Percentiles rank a stretch among this genome's conserved stretches.
phyloP scores from a whole-genome alignment of 1,139 yeast species.

The Taiozyma onychis region DNA sequence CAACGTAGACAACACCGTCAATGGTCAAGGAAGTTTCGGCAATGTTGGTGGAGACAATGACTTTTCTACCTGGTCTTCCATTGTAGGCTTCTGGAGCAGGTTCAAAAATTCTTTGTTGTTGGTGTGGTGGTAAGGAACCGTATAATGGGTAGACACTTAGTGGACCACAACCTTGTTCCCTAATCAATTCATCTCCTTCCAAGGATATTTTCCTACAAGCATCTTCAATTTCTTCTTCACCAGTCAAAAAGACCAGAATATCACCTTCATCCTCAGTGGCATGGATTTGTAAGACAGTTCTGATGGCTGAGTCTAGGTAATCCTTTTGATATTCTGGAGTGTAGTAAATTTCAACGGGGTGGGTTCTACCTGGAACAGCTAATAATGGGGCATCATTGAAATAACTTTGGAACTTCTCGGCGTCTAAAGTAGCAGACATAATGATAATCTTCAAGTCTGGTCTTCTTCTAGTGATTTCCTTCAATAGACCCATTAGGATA shows the following conservation, averaged over 20 bases:
- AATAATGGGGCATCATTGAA: slow-evolving; percentile 88
- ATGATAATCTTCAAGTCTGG: slow-evolving; percentile 86
- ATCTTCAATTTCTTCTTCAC: slow-evolving; percentile 98
- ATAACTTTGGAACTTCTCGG: slow-evolving; percentile 88
- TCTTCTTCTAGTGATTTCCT: slow-evolving; percentile 73
- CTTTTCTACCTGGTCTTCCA: slow-evolving; percentile 90
- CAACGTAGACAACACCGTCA: slow-evolving; percentile 95
- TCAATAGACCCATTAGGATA: slow-evolving; percentile 90
- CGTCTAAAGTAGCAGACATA: slow-evolving; percentile 98
- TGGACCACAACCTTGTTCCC: slow-evolving; percentile 91
- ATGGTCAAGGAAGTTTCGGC: slow-evolving; percentile 98
- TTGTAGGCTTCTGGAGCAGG: slow-evolving; percentile 64
- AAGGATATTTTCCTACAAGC: slow-evolving; percentile 84
- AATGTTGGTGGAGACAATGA: slow-evolving; percentile 90
- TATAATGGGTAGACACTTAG: slow-evolving; percentile 84
- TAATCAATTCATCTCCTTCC: slow-evolving; percentile 80
- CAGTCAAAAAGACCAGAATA: slow-evolving; percentile 81
- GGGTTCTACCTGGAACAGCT: slow-evolving; percentile 98
- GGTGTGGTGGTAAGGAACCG: slow-evolving; percentile 94
- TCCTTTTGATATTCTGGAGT: slow-evolving; percentile 96
- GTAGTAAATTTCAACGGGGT: slow-evolving; percentile 93
- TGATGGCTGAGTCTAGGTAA: slow-evolving; percentile 87
- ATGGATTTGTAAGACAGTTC: slow-evolving; percentile 93
- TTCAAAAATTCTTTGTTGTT: slow-evolving; percentile 89
- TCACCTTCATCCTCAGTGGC: slow-evolving; percentile 96